Conservation (phyloP, 2,329 filamentous ascomycete species). For the Verticillium albo-atrum region DNA sequence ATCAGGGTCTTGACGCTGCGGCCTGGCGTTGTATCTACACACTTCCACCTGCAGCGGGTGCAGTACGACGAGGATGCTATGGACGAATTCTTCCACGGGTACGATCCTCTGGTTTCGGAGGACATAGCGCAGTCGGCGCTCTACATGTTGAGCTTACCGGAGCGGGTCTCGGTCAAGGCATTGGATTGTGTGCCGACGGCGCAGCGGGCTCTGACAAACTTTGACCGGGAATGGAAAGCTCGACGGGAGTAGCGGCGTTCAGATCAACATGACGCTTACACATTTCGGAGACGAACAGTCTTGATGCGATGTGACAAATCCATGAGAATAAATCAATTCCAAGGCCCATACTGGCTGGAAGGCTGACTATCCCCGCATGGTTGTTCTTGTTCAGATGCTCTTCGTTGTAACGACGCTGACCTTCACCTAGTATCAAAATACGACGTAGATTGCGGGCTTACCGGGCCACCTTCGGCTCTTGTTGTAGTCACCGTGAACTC, state of each 20-base stretch:
- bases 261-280: too few species aligned
- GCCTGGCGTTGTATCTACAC: slow-evolving; percentile 41
- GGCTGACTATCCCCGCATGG: too few species aligned
- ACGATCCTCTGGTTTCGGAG: slow-evolving; percentile 29
- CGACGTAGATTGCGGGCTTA: too few species aligned
- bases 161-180: slow-evolving; percentile 33
- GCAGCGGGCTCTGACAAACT: neutral
- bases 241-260: neutral
- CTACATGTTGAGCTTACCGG: slow-evolving; percentile 35
- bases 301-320: too few species aligned
- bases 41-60: slow-evolving; percentile 42
- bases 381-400: too few species aligned
- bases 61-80: slow-evolving; percentile 31
- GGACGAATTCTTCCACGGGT: slow-evolving; percentile 31
- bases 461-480: too few species aligned
- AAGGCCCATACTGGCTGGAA: too few species aligned
- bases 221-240: neutral
- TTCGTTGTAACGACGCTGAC: too few species aligned
- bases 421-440: too few species aligned
- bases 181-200: slow-evolving; percentile 39
- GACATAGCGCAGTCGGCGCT: slow-evolving; percentile 37
- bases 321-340: too few species aligned
- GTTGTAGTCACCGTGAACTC: too few species aligned
- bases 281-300: neutral
- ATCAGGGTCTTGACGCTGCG: slow-evolving; percentile 41